Evolutionary conservation across 1,139 yeast genomes (phyloP).

Genomic region (Scheffersomyces quercinus): DNA sequence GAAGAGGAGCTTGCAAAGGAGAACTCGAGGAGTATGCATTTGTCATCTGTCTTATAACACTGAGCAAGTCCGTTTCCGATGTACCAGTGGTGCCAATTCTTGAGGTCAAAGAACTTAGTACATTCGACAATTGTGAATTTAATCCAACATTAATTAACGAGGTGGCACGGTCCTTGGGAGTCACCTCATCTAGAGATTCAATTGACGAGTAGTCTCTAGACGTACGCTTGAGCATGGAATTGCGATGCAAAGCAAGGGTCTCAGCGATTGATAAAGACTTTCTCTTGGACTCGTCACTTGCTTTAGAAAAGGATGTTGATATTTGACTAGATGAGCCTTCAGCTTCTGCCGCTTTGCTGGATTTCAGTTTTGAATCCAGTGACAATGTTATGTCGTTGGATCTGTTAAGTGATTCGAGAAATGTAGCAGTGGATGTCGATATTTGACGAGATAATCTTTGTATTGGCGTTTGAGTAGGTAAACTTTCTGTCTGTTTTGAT

Average conservation of each 20-base stretch:
- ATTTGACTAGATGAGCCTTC: background rate
- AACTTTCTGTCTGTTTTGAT: constrained; percentile 3
- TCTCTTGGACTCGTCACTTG: constrained; percentile 13
- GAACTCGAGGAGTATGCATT: constrained; percentile 32
- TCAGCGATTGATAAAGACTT: constrained; percentile 60
- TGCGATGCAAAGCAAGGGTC: constrained; percentile 59
- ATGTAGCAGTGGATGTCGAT: constrained; percentile 17
- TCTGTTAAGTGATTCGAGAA: constrained; percentile 16
- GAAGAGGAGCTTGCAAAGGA: constrained; percentile 14
- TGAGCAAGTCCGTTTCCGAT: constrained; percentile 31
- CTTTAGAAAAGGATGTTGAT: background rate
- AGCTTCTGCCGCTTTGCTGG: background rate
- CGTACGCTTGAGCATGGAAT: constrained; percentile 32
- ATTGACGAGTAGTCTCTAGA: constrained; percentile 28
- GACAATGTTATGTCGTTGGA: constrained; percentile 11
- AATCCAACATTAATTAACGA: constrained; percentile 6
- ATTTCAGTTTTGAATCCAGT: constrained; percentile 4
- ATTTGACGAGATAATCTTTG: constrained; percentile 1
- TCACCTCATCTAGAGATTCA: constrained; percentile 24
- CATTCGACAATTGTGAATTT: constrained; percentile 34
- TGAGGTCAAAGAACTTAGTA: constrained; percentile 16
- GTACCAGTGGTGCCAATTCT: constrained; percentile 15
- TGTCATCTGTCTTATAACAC: constrained; percentile 45
- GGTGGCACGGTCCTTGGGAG: constrained; percentile 9
- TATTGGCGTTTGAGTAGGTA: background rate